Base-by-base conservation (phyloP, 768 basidiomycete genomes). In the Paxillus rubicundulus region DNA sequence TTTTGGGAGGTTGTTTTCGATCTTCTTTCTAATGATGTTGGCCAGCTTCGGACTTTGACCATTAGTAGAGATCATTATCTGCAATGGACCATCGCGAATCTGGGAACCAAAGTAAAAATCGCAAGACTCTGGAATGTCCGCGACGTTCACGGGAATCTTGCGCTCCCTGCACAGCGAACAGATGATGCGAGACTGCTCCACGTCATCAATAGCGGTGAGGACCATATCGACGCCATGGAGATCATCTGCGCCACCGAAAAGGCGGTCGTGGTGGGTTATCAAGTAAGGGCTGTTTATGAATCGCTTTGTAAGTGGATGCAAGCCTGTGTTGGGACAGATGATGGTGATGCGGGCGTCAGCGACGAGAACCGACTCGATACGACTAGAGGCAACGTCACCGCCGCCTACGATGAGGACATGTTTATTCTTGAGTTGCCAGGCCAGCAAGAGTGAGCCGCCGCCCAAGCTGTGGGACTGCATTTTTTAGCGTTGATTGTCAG, bases 71-170 rank as follows among this genome's bases (percentile, higher is more conserved):
- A 99, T 85, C 89, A 98, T 88, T 57, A 99, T 84, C 71, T 97
- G 94, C 20, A 99, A 74, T 0, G 95, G 91, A 1, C 96, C 95
- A 54, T 85, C 80, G 28, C 92, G 86, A 54, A 98, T 84, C 68
- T 92, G 90, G 3, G 92, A 89, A 45, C 97, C 97, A 72, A 98
- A 99, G 76, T 95, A 98, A 65, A 99, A 99, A 71, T 99, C 96
- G 77, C 97, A 99, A 39, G 86, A 82, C 40, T 89, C 84, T 3
- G 97, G 97, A 54, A 98, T 88, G 73, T 99, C 96, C 36, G 97
- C 97, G 55, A 93, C 92, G 70, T 99, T 99, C 49, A 96, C 87
- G 7, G 94, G 92, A 45, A 98, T 87, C 43, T 76, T 80, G 48
- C 70, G 76, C 21, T 78, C 74, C 49, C 92, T 74, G 61, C 88